Evolutionary conservation across 768 basidiomycete genomes (phyloP), one percentile per base, ranked within the genome.

Genomic region (Cubamyces sp.): DNA sequence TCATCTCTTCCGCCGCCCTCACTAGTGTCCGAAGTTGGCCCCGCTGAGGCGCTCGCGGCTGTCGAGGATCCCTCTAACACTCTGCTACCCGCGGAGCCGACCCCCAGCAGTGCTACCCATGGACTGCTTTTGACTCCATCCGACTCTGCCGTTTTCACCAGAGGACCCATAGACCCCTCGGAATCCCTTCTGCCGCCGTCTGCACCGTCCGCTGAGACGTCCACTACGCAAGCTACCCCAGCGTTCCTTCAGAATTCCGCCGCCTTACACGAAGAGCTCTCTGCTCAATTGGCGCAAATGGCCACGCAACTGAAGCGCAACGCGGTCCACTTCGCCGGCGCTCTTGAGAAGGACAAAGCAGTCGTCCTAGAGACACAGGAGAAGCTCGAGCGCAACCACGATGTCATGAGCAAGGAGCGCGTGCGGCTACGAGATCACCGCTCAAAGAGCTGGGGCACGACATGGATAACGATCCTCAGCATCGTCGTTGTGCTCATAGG

Each of bases 231-330:
- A 28, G 54, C 61, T 4, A 46, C 60, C 0, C 77, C 78, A 3
- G 74, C 78, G 4, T 77, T 79, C 68, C 74, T 83, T 23, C 81
- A 84, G 67, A 82, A 84, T 61, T 84, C 88, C n/a, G 81, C 73
- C 39, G 79, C 81, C 0, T 75, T 90, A 2, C 94, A 96, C 25
- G 84, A 92, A 53, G 84, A 91, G 23, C 84, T 96, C 49, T 82
- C 90, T 0, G 78, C 79, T 9, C 88, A 92, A 68, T 84, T 96
- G 25, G 87, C 86, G 0, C 74, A 85, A 58, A 98, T 98, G 96
- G 93, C 94, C 0, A 79, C 86, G 11, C 93, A 94, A 71, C 85
- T 98, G 52, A 92, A 91, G 68, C 81, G 84, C 23, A 96, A 96
- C 66, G 88, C 94, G 0, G 71, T 88, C 0, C 86, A 93, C 68